phyloP scores from a whole-genome alignment of 805 yeast species.

The Wickerhamiella brachini region DNA sequence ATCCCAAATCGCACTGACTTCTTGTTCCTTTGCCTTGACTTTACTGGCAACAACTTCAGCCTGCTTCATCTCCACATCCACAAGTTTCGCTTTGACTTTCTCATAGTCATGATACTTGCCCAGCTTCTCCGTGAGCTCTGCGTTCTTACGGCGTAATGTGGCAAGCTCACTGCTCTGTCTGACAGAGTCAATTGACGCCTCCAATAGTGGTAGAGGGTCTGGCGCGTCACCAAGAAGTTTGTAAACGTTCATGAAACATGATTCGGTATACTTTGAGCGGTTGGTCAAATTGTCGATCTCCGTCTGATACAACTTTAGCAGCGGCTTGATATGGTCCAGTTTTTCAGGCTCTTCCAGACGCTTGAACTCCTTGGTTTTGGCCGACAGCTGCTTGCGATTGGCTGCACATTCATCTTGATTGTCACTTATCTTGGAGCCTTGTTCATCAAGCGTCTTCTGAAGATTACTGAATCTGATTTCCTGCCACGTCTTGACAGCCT shows the following conservation, averaged over 20 bases:
- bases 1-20: constrained; percentile 49
- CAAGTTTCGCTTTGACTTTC: constrained; percentile 47
- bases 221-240: constrained; percentile 77
- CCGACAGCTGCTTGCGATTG: constrained; percentile 63
- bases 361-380: constrained; percentile 74
- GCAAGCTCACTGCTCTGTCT: constrained; percentile 40
- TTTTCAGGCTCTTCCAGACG: constrained; percentile 57
- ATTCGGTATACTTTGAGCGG: constrained; percentile 62
- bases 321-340: constrained; percentile 46
- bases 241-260: constrained; percentile 60
- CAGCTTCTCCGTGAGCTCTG: constrained; percentile 35
- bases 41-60: constrained; percentile 41
- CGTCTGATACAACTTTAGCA: constrained; percentile 66
- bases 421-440: constrained; percentile 58
- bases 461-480: constrained; percentile 55
- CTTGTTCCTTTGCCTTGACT: constrained; percentile 60
- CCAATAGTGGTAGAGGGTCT: constrained; percentile 75
- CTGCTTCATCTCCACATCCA: constrained; percentile 45
- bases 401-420: constrained; percentile 54
- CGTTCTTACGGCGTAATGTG: constrained; percentile 29
- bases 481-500: constrained; percentile 63
- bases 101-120: constrained; percentile 67
- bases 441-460: constrained; percentile 60
- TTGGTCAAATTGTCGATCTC: constrained; percentile 76
- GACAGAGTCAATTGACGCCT: constrained; percentile 27